Conservation (phyloP, 2,329 filamentous ascomycete species). For the Talaromyces sp. region DNA sequence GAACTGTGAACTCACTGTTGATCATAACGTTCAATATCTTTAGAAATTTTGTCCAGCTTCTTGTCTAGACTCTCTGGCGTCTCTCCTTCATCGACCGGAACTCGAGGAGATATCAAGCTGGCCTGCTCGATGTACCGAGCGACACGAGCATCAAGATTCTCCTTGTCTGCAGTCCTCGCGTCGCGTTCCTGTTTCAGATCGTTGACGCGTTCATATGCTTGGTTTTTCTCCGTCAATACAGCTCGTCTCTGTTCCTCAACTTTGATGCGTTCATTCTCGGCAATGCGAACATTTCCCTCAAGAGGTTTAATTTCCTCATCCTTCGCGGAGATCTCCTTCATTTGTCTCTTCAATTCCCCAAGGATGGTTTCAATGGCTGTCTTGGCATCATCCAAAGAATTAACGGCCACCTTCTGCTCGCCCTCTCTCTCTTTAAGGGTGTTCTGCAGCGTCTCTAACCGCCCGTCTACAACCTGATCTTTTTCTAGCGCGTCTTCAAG, state of each 20-base stretch:
- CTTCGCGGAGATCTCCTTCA: conserved; percentile 29
- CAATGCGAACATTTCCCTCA: conserved; percentile 50
- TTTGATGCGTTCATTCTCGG: conserved; percentile 49
- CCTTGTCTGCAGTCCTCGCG: conserved; percentile 45
- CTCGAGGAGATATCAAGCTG: conserved; percentile 50
- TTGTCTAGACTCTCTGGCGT: conserved; percentile 50
- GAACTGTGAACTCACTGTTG: conserved; percentile 35
- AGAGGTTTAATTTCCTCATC: conserved; percentile 32
- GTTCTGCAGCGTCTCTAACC: conserved; percentile 54
- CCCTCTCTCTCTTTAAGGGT: conserved; percentile 55
- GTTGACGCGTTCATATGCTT: conserved; percentile 50
- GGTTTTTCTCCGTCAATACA: conserved; percentile 59
- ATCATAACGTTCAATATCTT: conserved; percentile 56
- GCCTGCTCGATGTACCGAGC: conserved; percentile 54
- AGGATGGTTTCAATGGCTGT: conserved; percentile 42
- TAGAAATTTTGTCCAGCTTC: conserved; percentile 49
- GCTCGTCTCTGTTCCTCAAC: conserved; percentile 48
- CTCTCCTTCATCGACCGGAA: conserved; percentile 60
- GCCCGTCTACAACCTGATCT: conserved; percentile 59
- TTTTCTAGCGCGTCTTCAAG: conserved; percentile 61
- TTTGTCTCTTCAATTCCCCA: conserved; percentile 26
- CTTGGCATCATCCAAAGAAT: conserved; percentile 47
- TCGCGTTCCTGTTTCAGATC: conserved; percentile 45
- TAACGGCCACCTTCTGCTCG: conserved; percentile 40
- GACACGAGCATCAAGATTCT: conserved; percentile 47